Evolutionary conservation across 352 stramenopile genomes (phyloP), one percentile per base, ranked within the genome.

Genomic region (Globisporangium canariense): DNA sequence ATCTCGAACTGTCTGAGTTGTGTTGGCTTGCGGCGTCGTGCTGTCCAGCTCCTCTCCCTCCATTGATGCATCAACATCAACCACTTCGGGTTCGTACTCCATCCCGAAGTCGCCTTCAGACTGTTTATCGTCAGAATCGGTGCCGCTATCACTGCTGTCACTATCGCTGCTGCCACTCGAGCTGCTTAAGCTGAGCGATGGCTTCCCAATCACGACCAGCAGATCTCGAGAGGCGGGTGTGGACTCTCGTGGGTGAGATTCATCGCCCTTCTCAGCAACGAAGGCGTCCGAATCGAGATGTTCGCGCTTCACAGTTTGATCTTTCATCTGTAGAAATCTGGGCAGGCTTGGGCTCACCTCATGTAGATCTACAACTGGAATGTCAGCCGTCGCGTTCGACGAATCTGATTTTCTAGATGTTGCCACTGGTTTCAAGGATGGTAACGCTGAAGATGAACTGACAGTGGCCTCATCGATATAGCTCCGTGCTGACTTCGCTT

Each of bases 121-220:
- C 14, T 47, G 45, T 2, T 63, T 65, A 5, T 65, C 64, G 20
- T 73, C 65, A 2, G 32, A 40, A n/a, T 65, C 47, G 1, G 46
- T 41, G 46, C 69, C 77, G 30, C 69, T 73, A 6, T 71, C 68
- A 65, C 70, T 77, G 46, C 66, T 79, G 13, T 46, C 47, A 38
- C 68, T 72, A 41, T 62, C 74, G 16, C 41, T 69, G 45, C 68
- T 77, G 14, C 49, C 70, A 18, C 73, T 78, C 34, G 64, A 77
- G 30, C 47, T 69, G 34, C 10, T 11, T 34, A 20, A 41, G 18
- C 20, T 64, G 30, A 55, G 45, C 30, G 32, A 43, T 32, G 52
- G 13, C 18, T 32, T 41, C 9, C 16, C 10, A 13, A 36, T 28
- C 25, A 10, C 54, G 18, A 22, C 40, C 32, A 43, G 16, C 10